Evolutionary conservation across 495 filamentous ascomycete species (phyloP).

Genomic region (Penicillium dipodomyicola): DNA sequence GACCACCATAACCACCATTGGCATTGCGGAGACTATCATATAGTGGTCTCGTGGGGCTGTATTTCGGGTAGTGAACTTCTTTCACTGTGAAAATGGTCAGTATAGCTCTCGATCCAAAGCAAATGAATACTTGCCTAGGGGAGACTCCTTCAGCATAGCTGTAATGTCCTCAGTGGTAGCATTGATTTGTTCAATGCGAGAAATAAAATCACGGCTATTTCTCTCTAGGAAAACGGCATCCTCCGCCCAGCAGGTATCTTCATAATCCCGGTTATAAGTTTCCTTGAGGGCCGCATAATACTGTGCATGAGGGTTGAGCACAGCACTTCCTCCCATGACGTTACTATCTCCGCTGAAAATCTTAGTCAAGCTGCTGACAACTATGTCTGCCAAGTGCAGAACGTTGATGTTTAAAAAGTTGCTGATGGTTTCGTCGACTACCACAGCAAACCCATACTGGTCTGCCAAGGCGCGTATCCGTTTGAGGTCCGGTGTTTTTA

Average conservation of each 20-base stretch:
- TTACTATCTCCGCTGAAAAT: constrained; percentile 97
- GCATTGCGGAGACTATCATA: constrained; percentile 78
- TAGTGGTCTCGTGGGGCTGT: constrained; percentile 59
- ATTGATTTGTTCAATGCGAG: constrained; percentile 81
- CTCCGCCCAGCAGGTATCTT: constrained; percentile 90
- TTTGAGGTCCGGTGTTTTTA: constrained; percentile 77
- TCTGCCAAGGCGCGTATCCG: constrained; percentile 80
- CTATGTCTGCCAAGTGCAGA: constrained; percentile 81
- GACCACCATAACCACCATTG: constrained; percentile 83
- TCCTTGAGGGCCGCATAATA: constrained; percentile 70
- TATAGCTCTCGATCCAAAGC: neutral
- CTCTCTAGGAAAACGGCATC: constrained; percentile 93
- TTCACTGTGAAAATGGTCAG: constrained; percentile 54
- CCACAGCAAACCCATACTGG: constrained; percentile 81
- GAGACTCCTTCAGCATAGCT: constrained; percentile 58
- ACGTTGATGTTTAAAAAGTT: constrained; percentile 96
- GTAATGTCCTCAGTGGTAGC: constrained; percentile 81
- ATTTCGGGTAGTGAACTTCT: constrained; percentile 83
- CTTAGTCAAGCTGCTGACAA: constrained; percentile 92
- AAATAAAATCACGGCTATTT: constrained; percentile 89
- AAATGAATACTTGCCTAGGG: constrained; percentile 40
- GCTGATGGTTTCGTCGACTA: constrained; percentile 94
- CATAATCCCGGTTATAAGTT: constrained; percentile 60
- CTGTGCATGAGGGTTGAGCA: constrained; percentile 75
- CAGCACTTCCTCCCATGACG: constrained; percentile 90